phyloP scores from a whole-genome alignment of 2,329 filamentous ascomycete genomes.

The Fusarium tjaetaba region DNA sequence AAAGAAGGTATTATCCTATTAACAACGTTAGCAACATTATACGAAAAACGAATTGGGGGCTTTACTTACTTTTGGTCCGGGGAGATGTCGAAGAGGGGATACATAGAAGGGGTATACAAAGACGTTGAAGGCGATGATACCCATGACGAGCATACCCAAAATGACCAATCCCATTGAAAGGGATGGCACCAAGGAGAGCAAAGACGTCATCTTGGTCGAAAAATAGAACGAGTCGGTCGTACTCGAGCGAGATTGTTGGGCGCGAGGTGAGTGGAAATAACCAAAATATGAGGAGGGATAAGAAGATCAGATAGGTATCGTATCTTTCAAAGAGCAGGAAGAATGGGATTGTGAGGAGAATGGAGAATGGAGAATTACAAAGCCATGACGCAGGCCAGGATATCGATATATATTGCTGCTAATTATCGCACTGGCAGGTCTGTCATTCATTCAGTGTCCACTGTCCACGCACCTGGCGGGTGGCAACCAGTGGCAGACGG shows the following conservation, averaged over 20 bases:
- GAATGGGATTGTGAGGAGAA: background rate
- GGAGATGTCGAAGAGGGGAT: constrained; percentile 56
- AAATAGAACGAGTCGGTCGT: background rate
- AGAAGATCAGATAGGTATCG: background rate
- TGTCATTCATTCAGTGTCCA: constrained; percentile 14
- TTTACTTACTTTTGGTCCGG: constrained; percentile 53
- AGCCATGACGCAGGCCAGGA: background rate
- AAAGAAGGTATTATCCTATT: constrained; percentile 51
- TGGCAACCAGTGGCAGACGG: constrained; percentile 18
- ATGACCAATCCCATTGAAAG: background rate
- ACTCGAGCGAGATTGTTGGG: background rate
- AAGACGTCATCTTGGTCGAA: background rate
- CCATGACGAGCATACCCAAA: background rate
- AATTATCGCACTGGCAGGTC: background rate
- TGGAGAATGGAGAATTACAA: background rate
- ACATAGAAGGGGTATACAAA: constrained; percentile 55
- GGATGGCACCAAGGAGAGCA: background rate
- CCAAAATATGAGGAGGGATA: background rate
- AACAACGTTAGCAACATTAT: background rate
- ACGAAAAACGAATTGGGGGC: background rate
- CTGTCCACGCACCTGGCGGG: constrained; percentile 5
- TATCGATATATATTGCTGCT: background rate
- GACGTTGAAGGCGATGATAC: constrained; percentile 29
- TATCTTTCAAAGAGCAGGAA: background rate
- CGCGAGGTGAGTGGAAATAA: background rate